phyloP scores from a whole-genome alignment of 169 alveolate species.

The Plasmodium fragile region DNA sequence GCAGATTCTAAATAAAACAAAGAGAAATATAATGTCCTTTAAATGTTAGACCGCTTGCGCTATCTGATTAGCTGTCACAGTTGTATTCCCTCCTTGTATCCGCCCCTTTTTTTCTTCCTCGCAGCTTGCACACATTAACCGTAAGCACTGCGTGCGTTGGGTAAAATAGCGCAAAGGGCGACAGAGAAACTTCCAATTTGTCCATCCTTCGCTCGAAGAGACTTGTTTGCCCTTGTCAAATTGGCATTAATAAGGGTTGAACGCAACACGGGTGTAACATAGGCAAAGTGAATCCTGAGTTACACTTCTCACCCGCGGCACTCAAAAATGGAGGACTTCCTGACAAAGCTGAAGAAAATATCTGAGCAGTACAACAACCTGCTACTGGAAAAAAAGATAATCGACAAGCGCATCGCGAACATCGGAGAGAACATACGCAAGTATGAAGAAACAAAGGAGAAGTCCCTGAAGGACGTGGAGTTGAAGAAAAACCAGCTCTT shows the following conservation, averaged over 20 bases:
- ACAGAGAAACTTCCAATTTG: background rate
- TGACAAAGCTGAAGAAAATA: conserved; percentile 39
- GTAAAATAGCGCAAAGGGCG: background rate
- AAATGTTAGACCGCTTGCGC: background rate
- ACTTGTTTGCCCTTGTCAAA: background rate
- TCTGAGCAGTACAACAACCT: conserved; percentile 69
- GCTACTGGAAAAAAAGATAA: conserved; percentile 63
- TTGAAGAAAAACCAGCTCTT: conserved; percentile 41
- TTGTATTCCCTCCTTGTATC: background rate
- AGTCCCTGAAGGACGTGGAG: conserved; percentile 50
- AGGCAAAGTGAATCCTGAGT: background rate
- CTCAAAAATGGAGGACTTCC: conserved; percentile 46
- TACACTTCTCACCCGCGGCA: background rate
- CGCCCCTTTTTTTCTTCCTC: background rate
- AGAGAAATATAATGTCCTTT: background rate
- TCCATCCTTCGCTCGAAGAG: background rate
- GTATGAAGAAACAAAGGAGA: conserved; percentile 48
- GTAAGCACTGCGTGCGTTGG: background rate
- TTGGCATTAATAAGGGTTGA: background rate
- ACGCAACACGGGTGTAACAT: background rate
- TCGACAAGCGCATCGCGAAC: conserved; percentile 42
- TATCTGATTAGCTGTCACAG: background rate
- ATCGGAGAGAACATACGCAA: conserved; percentile 49
- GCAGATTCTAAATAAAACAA: background rate
- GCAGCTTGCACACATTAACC: background rate